Percentiles rank a stretch among this genome's conserved stretches.
These are phyloP conservation scores for Eremochloa ophiuroides DNA, from an alignment of 176 grass and related monocot genomes.

Conservation along the genomic window DNA sequence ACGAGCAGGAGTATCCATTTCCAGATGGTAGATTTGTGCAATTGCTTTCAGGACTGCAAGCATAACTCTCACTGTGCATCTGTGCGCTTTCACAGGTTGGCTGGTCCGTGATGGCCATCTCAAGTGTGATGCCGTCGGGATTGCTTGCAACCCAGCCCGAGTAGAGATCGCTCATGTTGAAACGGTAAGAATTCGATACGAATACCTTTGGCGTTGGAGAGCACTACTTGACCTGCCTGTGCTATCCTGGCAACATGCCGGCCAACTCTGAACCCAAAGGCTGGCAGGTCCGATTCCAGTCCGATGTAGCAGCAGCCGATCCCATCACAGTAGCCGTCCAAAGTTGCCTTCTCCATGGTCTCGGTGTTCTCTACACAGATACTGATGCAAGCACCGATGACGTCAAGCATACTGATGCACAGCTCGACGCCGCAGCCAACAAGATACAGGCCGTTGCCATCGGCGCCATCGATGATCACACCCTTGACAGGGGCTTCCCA, in stretches of 20 bases:
- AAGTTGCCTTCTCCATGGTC: neutral
- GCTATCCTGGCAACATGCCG: neutral
- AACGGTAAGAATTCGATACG: accelerated
- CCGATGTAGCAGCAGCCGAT: neutral
- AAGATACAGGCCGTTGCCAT: neutral
- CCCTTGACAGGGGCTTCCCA: neutral
- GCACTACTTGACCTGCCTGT: neutral
- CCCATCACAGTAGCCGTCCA: neutral
- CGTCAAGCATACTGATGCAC: neutral
- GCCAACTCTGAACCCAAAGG: neutral
- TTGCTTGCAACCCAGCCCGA: neutral
- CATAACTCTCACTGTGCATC: neutral
- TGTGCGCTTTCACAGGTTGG: neutral
- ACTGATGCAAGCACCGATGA: neutral
- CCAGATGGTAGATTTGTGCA: neutral
- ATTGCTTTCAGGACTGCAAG: neutral
- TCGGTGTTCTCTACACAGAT: neutral
- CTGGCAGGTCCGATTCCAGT: neutral
- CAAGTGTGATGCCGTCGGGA: accelerated
- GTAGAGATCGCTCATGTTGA: neutral
- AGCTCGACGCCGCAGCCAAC: neutral
- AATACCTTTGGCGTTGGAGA: neutral
- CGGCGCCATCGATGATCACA: accelerated
- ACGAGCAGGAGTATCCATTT: neutral
- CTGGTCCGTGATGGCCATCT: neutral